Evolutionary conservation across 2,329 filamentous ascomycete genomes (phyloP).

Genomic region (Elsinoe perseae): DNA sequence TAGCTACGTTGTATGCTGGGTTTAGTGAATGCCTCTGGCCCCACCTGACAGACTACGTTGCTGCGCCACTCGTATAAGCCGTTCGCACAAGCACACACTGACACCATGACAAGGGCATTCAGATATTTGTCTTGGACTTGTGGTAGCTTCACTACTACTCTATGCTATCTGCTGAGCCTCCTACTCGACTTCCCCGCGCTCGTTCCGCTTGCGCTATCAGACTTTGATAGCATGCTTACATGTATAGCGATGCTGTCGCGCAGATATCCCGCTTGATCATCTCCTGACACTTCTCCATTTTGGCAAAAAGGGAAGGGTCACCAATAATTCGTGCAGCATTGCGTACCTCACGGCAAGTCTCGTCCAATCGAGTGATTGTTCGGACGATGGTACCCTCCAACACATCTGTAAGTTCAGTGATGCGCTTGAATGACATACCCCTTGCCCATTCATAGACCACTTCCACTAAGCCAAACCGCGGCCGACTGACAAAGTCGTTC

Average conservation of each 20-base stretch:
- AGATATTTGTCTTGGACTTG: too few relatives aligned
- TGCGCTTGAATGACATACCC: conserved; percentile 97
- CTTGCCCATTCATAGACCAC: conserved; percentile 98
- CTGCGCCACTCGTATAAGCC: too few relatives aligned
- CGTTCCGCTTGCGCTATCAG: neutral
- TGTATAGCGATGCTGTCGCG: conserved; percentile 79
- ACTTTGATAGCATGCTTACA: conserved; percentile 50
- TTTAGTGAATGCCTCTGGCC: too few relatives aligned
- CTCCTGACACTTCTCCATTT: conserved; percentile 97
- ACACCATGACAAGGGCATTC: too few relatives aligned
- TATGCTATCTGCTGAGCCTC: neutral
- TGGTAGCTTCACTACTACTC: neutral
- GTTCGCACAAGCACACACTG: too few relatives aligned
- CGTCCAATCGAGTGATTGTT: conserved; percentile 86
- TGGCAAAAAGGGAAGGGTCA: conserved; percentile 83
- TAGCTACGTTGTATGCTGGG: too few relatives aligned
- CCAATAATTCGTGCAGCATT: conserved; percentile 93
- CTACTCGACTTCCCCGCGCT: neutral
- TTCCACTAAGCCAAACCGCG: conserved; percentile 88
- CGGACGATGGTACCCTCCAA: conserved; percentile 95
- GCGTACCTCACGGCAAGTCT: conserved; percentile 95
- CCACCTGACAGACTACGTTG: too few relatives aligned
- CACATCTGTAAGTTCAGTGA: conserved; percentile 91
- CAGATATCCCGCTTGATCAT: conserved; percentile 95
- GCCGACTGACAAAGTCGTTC: conserved; percentile 81